phyloP scores from a whole-genome alignment of 306 rosid species.

The Quillaja saponaria region DNA sequence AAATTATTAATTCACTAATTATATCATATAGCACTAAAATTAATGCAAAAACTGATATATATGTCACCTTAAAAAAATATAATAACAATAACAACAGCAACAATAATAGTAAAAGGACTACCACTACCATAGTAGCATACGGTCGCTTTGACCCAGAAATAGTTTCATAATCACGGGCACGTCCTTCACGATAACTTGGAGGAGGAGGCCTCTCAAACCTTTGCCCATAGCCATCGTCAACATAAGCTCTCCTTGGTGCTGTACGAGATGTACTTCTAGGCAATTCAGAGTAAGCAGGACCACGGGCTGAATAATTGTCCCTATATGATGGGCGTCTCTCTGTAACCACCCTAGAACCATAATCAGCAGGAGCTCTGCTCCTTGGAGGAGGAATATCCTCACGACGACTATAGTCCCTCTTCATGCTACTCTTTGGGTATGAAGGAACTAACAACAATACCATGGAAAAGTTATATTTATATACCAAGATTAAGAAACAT shows the following conservation, averaged over 20 bases:
- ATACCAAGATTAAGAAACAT: neutral
- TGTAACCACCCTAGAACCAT: conserved; percentile 69
- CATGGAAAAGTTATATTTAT: conserved; percentile 1
- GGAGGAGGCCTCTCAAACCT: conserved; percentile 78
- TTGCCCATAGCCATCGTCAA: conserved; percentile 76
- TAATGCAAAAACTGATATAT: no score
- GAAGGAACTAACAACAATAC: conserved; percentile 52
- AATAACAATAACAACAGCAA: no score
- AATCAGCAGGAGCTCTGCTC: conserved; percentile 67
- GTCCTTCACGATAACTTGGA: conserved; percentile 73
- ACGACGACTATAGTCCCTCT: conserved; percentile 78
- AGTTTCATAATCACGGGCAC: conserved; percentile 70
- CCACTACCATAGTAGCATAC: conserved; percentile 65
- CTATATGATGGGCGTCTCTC: conserved; percentile 79
- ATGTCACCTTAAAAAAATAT: no score
- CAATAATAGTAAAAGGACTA: neutral
- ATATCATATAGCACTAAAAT: conserved; percentile 3
- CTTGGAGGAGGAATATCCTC: conserved; percentile 90
- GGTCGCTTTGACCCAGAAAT: conserved; percentile 84
- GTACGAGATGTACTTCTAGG: conserved; percentile 72
- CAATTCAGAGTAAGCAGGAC: conserved; percentile 62
- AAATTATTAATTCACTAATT: conserved; percentile 1
- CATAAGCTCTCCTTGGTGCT: conserved; percentile 77
- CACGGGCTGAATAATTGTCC: conserved; percentile 72
- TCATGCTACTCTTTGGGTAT: conserved; percentile 72